Percentiles rank a stretch among this genome's conserved stretches.
Evolutionary conservation across 2,329 filamentous ascomycete genomes (phyloP).

Genomic region (Alternaria ethzedia): DNA sequence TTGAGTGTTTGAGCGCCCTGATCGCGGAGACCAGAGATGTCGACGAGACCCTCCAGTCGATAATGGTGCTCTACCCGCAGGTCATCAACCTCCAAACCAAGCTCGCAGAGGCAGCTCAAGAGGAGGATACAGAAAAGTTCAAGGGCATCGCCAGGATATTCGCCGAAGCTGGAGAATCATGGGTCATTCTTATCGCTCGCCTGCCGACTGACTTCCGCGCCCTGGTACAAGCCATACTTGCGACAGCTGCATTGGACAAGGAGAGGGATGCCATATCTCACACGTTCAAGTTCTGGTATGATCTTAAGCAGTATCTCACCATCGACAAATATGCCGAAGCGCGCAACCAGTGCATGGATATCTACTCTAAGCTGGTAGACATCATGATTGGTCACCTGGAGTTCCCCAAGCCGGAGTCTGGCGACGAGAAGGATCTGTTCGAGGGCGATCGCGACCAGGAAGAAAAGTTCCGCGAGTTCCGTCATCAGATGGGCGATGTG

Average conservation of each 20-base stretch:
- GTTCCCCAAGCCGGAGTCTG: conserved; percentile 78
- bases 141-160: conserved; percentile 91
- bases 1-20: conserved; percentile 91
- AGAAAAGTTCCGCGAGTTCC: conserved; percentile 95
- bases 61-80: conserved; percentile 81
- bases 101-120: conserved; percentile 74
- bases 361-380: conserved; percentile 90
- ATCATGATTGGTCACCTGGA: conserved; percentile 90
- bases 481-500: conserved; percentile 96
- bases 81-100: conserved; percentile 78
- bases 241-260: conserved; percentile 85
- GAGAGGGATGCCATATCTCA: conserved; percentile 91
- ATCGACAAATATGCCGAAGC: conserved; percentile 88
- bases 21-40: conserved; percentile 92
- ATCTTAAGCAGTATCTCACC: conserved; percentile 94
- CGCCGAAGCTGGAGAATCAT: conserved; percentile 89
- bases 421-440: conserved; percentile 82
- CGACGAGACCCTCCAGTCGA: conserved; percentile 83
- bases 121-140: conserved; percentile 84
- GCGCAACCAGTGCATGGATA: conserved; percentile 74
- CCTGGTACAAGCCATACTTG: conserved; percentile 88
- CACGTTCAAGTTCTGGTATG: conserved; percentile 98
- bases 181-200: conserved; percentile 89
- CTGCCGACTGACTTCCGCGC: conserved; percentile 81
- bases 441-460: conserved; percentile 95